These are phyloP conservation scores for Obba rivulosa DNA, from an alignment of 768 basidiomycete species.

Conservation along the genomic window DNA sequence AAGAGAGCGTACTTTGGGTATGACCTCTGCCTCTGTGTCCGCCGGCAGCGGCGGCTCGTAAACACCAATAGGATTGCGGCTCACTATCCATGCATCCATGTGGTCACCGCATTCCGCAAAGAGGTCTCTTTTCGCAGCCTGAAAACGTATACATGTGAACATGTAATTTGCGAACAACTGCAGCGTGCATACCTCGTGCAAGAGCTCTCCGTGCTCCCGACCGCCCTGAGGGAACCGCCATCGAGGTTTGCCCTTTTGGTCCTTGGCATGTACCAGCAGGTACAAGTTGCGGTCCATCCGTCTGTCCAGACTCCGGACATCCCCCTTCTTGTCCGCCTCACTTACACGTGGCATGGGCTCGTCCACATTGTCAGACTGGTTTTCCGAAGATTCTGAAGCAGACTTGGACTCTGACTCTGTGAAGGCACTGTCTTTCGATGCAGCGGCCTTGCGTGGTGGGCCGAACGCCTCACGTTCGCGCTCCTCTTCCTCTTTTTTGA, in stretches of 20 bases:
- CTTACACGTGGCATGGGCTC: slow-evolving; percentile 56
- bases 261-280: slow-evolving; percentile 60
- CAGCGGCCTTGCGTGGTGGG: not conserved
- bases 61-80: slow-evolving; percentile 81
- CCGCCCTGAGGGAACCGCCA: slow-evolving; percentile 83
- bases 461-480: slow-evolving; percentile 77
- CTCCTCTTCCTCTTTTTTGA: slow-evolving; percentile 67
- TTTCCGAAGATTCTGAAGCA: slow-evolving; percentile 7
- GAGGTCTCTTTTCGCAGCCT: slow-evolving; percentile 76
- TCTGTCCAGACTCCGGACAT: slow-evolving; percentile 75
- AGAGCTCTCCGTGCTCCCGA: slow-evolving; percentile 55
- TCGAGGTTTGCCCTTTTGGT: slow-evolving; percentile 38
- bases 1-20: not conserved
- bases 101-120: slow-evolving; percentile 65
- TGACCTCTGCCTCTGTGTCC: slow-evolving; percentile 15
- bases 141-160: slow-evolving; percentile 4
- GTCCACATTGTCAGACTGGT: slow-evolving; percentile 45
- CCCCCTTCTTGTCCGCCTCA: slow-evolving; percentile 52
- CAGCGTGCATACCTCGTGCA: slow-evolving; percentile 62
- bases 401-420: slow-evolving; percentile 9
- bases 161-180: not conserved
- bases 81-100: slow-evolving; percentile 95
- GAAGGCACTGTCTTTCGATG: not conserved
- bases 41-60: slow-evolving; percentile 40
- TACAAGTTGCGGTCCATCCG: slow-evolving; percentile 84